These are phyloP conservation scores for Polyrhizophydium stewartii DNA, from an alignment of 371 early-diverging fungal genomes.

Conservation along the genomic window DNA sequence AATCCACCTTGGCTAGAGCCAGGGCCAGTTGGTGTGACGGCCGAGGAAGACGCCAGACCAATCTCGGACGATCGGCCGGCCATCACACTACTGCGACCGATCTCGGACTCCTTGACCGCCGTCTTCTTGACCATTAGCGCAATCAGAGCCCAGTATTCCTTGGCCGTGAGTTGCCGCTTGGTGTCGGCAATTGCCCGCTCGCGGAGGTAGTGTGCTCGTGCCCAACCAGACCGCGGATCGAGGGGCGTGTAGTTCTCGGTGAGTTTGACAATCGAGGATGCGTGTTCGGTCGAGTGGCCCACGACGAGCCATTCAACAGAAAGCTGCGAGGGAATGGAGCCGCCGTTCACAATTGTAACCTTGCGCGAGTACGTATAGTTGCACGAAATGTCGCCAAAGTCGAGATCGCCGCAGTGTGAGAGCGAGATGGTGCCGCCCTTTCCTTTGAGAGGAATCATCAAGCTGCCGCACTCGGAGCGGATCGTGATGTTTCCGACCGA, in stretches of 20 bases:
- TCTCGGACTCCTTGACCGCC: conserved; percentile 17
- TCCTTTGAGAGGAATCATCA: conserved; percentile 41
- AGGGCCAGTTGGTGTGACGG: neutral
- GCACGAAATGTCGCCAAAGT: conserved; percentile 53
- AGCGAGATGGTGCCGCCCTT: conserved; percentile 53
- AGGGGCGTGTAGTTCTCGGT: conserved; percentile 35
- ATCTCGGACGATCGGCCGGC: neutral
- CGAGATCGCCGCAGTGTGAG: conserved; percentile 44
- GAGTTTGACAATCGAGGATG: conserved; percentile 28
- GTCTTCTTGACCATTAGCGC: conserved; percentile 31
- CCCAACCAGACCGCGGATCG: conserved; percentile 51
- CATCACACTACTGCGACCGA: conserved; percentile 1
- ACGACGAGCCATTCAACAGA: conserved; percentile 50
- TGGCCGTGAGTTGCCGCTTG: conserved; percentile 21
- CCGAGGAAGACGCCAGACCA: neutral
- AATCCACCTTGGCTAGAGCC: neutral
- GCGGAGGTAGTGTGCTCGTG: conserved; percentile 23
- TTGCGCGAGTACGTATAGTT: conserved; percentile 45
- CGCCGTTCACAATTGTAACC: conserved; percentile 40
- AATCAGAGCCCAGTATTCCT: conserved; percentile 48
- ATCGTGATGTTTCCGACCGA: conserved; percentile 37
- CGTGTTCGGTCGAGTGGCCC: conserved; percentile 37
- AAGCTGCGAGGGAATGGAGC: conserved; percentile 50
- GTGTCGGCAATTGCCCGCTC: conserved; percentile 20
- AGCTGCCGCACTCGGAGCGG: conserved; percentile 36